Conservation (phyloP, 2,329 filamentous ascomycete genomes). For the Amphichorda felina region DNA sequence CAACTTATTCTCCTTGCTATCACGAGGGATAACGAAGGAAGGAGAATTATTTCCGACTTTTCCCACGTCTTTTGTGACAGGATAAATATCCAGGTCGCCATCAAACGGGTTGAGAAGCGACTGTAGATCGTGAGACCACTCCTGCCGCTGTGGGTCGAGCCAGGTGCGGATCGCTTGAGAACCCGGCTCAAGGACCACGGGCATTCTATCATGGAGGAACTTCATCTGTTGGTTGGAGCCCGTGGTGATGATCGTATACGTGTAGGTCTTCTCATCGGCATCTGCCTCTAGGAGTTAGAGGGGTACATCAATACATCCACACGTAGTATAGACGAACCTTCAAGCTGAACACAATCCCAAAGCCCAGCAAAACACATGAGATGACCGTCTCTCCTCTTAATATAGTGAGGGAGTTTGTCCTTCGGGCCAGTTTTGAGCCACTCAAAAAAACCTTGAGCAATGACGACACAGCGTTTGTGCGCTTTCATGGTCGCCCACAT, state of each 20-base stretch:
- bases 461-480: constrained; percentile 73
- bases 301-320: neutral
- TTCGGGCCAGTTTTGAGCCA: constrained; percentile 74
- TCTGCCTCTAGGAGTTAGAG: constrained; percentile 3
- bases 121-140: constrained; percentile 74
- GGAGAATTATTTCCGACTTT: constrained; percentile 90
- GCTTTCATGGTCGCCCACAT: constrained; percentile 93
- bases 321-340: constrained; percentile 36
- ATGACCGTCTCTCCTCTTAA: constrained; percentile 69
- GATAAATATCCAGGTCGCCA: constrained; percentile 73
- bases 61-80: constrained; percentile 78
- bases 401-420: constrained; percentile 75
- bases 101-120: constrained; percentile 65
- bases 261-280: constrained; percentile 58
- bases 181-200: constrained; percentile 73
- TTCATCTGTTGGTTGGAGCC: constrained; percentile 69
- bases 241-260: constrained; percentile 91
- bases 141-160: constrained; percentile 61
- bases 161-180: constrained; percentile 60
- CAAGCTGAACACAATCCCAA: constrained; percentile 79
- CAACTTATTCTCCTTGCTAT: constrained; percentile 77
- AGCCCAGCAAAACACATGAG: constrained; percentile 85
- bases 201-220: constrained; percentile 93
- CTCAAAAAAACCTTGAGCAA: constrained; percentile 92
- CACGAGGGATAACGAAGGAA: constrained; percentile 68